phyloP scores from a whole-genome alignment of 1,139 yeast species.

The Kluyveromyces sp. region DNA sequence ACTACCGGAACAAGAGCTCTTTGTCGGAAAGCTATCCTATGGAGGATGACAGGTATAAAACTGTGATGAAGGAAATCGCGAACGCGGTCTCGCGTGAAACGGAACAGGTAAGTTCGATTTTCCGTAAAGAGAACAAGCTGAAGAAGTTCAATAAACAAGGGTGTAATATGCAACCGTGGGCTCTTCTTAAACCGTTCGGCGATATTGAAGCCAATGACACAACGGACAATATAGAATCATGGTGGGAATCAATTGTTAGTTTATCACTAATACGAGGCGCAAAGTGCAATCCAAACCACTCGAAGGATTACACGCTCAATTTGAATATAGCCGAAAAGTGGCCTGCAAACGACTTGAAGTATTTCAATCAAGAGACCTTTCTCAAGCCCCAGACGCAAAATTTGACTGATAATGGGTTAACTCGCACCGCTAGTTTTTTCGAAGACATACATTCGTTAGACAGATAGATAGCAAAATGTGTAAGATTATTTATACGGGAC shows the following conservation, averaged over 20 bases:
- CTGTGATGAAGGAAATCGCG: conserved; percentile 1
- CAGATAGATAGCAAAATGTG: neutral
- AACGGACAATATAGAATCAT: neutral
- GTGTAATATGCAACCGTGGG: neutral
- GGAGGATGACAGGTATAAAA: conserved; percentile 1
- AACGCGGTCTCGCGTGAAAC: neutral
- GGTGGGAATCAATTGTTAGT: neutral
- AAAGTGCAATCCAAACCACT: neutral
- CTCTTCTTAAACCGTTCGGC: conserved; percentile 1
- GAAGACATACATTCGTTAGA: conserved; percentile 3
- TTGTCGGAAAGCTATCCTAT: neutral
- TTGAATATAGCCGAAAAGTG: neutral
- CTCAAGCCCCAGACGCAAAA: neutral
- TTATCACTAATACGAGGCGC: neutral
- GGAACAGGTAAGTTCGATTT: neutral
- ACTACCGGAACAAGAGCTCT: neutral
- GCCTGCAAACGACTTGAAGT: neutral
- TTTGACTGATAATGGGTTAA: neutral
- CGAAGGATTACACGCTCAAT: neutral
- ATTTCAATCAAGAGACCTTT: neutral
- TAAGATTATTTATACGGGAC: neutral
- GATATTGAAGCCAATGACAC: neutral
- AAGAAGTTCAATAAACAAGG: neutral
- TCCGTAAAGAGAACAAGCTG: neutral
- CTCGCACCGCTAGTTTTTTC: neutral